Evolutionary conservation across 108 stramenopile genomes (phyloP), one percentile per base, ranked within the genome.

Genomic region (Licmophora abbreviata): DNA sequence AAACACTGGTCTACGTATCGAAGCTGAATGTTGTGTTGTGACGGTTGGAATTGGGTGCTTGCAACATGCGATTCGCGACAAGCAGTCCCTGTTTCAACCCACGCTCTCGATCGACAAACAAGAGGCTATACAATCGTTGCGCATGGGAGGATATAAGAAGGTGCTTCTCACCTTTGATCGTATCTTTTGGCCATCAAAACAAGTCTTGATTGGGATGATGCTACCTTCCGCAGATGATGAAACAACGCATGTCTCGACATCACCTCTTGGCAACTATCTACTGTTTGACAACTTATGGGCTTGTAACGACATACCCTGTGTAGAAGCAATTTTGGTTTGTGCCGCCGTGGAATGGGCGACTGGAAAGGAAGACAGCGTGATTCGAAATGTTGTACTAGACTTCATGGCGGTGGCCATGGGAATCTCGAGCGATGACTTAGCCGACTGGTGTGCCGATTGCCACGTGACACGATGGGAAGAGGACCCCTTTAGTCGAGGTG

Each of bases 401-500:
- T 76, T 76, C 47, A 26, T 76, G 41, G 46, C 48, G 29, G 56
- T 63, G 38, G 32, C 73, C 29, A 68, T 81, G 71, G 64, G 56
- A 4, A 21, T 63, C 4, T n/a, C n/a, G n/a, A n/a, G n/a, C n/a
- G 26, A 48, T 30, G 49, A 48, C 47, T 10, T 18, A 21, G 52
- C 53, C 20, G 12, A 12, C 12, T 40, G 38, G 8, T 74, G 68
- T 48, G 31, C 53, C 11, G 49, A 42, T 3, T 76, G 63, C 45
- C 68, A 81, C 36, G 46, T 81, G 11, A 81, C 79, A 9, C 42
- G 74, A 30, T 81, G 79, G 79, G 79, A 81, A 47, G 79, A 81
- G 54, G 74, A 76, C 48, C 49, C 44, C 0, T 73, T 44, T 36
- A 64, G 61, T 25, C 18, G 38, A 4, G 79, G 79, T 18, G 63